phyloP scores from a whole-genome alignment of 2,329 filamentous ascomycete genomes.

The Endothia cerciana region DNA sequence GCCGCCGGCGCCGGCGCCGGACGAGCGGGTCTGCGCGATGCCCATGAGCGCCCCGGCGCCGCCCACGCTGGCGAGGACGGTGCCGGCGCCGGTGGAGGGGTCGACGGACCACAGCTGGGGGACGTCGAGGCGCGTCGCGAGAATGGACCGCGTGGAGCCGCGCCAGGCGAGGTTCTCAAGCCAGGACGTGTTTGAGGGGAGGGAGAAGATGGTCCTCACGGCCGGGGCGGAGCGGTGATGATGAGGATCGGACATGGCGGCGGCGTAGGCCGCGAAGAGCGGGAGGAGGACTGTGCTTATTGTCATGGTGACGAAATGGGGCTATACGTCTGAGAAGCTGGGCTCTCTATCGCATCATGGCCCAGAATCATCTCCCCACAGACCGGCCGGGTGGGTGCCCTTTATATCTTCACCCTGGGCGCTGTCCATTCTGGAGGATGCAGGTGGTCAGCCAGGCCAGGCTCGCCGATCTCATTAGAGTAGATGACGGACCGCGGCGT shows the following conservation, averaged over 20 bases:
- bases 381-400: too few relatives aligned
- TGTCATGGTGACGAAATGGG: neutral
- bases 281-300: neutral
- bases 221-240: constrained; percentile 13
- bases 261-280: neutral
- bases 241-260: neutral
- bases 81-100: neutral
- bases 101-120: constrained; percentile 15
- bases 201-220: constrained; percentile 17
- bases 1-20: neutral
- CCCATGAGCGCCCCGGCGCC: constrained; percentile 4
- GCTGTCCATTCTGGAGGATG: too few relatives aligned
- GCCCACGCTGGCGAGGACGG: constrained; percentile 5
- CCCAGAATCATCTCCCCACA: too few relatives aligned
- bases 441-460: too few relatives aligned
- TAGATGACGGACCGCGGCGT: too few relatives aligned
- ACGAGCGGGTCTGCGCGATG: neutral
- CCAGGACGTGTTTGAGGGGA: constrained; percentile 8
- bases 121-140: constrained; percentile 18
- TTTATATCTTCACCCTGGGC: too few relatives aligned
- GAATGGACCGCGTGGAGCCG: constrained; percentile 5
- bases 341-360: neutral
- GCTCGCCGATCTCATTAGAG: too few relatives aligned
- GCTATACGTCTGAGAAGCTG: neutral
- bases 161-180: constrained; percentile 16